Base-by-base conservation (phyloP, 192 early-diverging fungal genomes). In the Backusella australiensis region DNA sequence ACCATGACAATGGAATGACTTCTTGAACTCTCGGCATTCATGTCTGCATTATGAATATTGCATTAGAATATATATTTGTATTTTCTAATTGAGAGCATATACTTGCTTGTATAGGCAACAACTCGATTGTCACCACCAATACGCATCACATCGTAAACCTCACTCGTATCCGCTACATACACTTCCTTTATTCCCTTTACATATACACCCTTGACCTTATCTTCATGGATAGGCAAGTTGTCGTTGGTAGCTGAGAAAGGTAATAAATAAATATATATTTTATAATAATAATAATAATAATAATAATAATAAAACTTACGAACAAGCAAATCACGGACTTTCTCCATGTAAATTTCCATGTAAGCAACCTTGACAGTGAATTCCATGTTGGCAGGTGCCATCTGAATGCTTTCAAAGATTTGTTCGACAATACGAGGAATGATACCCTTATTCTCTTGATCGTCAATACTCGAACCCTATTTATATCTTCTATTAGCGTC, bases 271-370 rank as follows among this genome's bases (percentile, higher is more conserved):
- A 71, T 68, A 14, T 29, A 42, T 17, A 42, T 32, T 32, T 32
- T 32, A 29, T 29, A 0, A 29, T 29, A 0, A 6, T 36, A 5
- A 29, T 29, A 0, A 29, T 29, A 0, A 6, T 36, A 5, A 17
- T 34, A 73, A 53, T 21, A 44, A 63, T 26, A 23, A 35, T 38
- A 49, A n/a, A 39, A 77, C 90, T 86, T 83, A 94, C 90, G 94
- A 83, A 96, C 95, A 66, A 99, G 87, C 77, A 99, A 83, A 89
- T 99, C 98, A 69, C 96, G 90, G 75, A 99, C 95, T 82, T 93
- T 94, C 78, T 99, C 98, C 97, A 99, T 99, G 87, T 99, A 99
- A 75, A 99, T 98, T 89, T 99, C 98, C 96, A 99, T 98, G 84
- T 93, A 99, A 15, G 96, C 96, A 14, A 96, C 93, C 79, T 96